These are phyloP conservation scores for Hyaloperonospora brassicae DNA, from an alignment of 352 stramenopile species.

Conservation along the genomic window DNA sequence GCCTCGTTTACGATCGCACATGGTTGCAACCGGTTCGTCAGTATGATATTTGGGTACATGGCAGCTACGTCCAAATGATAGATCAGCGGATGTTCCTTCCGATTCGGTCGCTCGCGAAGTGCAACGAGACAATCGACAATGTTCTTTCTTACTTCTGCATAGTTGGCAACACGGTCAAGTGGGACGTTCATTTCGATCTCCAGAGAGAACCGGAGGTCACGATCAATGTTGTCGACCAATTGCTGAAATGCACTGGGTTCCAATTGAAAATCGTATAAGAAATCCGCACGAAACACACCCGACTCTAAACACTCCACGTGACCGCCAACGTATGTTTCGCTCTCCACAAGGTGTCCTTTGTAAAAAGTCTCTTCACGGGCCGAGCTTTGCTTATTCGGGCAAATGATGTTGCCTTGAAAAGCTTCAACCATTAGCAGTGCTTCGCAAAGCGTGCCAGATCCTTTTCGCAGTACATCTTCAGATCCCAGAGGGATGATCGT, in stretches of 20 bases:
- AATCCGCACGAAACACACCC: slow-evolving; percentile 96
- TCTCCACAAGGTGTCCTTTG: slow-evolving; percentile 94
- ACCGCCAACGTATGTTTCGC: slow-evolving; percentile 98
- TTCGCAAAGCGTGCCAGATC: slow-evolving; percentile 97
- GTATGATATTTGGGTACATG: slow-evolving; percentile 99
- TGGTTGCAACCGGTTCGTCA: slow-evolving; percentile 98
- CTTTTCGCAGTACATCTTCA: slow-evolving; percentile 97
- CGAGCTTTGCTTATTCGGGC: slow-evolving; percentile 96
- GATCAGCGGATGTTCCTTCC: slow-evolving; percentile 90
- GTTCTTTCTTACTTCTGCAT: slow-evolving; percentile 70
- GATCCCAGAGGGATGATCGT: slow-evolving; percentile 97
- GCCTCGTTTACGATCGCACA: slow-evolving; percentile 94
- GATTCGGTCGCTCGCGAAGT: slow-evolving; percentile 89
- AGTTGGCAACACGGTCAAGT: slow-evolving; percentile 89
- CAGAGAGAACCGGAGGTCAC: slow-evolving; percentile 95
- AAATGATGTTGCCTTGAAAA: slow-evolving; percentile 93
- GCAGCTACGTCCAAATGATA: slow-evolving; percentile 99
- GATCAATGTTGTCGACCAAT: slow-evolving; percentile 96
- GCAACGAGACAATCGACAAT: slow-evolving; percentile 92
- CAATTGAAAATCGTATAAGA: slow-evolving; percentile 95
- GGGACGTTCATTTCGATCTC: slow-evolving; percentile 87
- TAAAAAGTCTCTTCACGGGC: slow-evolving; percentile 72
- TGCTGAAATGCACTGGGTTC: slow-evolving; percentile 90
- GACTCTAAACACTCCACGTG: slow-evolving; percentile 99
- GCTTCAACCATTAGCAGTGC: slow-evolving; percentile 98